A percentile compares a stretch with the other conserved stretches of the same genome.
Evolutionary conservation across 805 yeast species (phyloP).

Genomic region (Scheffersomyces stipitis): DNA sequence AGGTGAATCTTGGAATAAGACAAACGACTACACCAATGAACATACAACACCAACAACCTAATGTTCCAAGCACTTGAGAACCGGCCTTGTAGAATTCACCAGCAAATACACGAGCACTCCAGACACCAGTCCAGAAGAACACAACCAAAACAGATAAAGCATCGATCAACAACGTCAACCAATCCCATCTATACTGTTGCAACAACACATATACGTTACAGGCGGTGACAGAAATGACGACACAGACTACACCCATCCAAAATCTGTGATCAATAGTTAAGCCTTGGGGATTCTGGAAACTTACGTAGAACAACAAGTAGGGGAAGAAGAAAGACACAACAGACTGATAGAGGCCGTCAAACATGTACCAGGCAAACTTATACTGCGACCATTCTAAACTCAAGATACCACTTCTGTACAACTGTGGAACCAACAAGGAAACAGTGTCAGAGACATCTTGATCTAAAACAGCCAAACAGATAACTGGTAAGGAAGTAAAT

Average conservation of each 20-base stretch:
- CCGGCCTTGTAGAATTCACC: slow-evolving; percentile 67
- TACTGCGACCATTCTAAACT: slow-evolving; percentile 68
- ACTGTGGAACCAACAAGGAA: slow-evolving; percentile 70
- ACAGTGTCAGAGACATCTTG: slow-evolving; percentile 75
- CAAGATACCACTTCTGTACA: slow-evolving; percentile 71
- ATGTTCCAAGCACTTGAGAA: slow-evolving; percentile 59
- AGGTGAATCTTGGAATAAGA: slow-evolving; percentile 64
- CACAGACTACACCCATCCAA: slow-evolving; percentile 67
- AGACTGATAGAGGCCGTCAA: slow-evolving; percentile 77
- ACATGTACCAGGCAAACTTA: slow-evolving; percentile 72
- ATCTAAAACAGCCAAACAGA: slow-evolving; percentile 74
- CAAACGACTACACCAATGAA: slow-evolving; percentile 65
- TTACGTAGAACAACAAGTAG: slow-evolving; percentile 42
- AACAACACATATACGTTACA: slow-evolving; percentile 65
- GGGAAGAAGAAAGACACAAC: slow-evolving; percentile 74
- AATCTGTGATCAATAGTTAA: slow-evolving; percentile 68
- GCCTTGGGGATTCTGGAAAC: slow-evolving; percentile 49
- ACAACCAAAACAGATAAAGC: slow-evolving; percentile 58
- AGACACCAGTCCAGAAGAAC: slow-evolving; percentile 78
- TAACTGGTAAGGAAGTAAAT: slow-evolving; percentile 78
- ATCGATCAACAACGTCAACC: slow-evolving; percentile 60
- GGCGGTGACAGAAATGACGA: slow-evolving; percentile 63
- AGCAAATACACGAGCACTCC: slow-evolving; percentile 59
- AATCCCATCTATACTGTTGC: slow-evolving; percentile 81
- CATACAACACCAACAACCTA: slow-evolving; percentile 66